Evolutionary conservation across 2,329 filamentous ascomycete species (phyloP).

Genomic region (Teratosphaeria pseudoeucalypti): DNA sequence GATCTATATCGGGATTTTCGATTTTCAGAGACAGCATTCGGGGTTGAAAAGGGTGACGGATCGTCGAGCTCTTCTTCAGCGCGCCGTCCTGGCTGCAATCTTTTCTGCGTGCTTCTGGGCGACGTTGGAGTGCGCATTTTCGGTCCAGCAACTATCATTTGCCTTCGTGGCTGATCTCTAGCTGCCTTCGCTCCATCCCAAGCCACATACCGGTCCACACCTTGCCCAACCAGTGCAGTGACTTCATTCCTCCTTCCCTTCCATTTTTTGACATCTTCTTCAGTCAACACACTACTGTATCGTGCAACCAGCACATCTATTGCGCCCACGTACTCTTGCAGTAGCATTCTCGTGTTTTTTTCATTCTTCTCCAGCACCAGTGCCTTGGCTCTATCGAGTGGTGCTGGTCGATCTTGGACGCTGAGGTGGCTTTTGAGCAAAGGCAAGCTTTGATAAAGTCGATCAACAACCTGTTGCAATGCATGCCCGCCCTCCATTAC

Average conservation of each 20-base stretch:
- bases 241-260: background rate
- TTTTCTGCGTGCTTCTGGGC: background rate
- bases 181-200: background rate
- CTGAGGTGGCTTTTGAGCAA: background rate
- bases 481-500: slow-evolving; percentile 24
- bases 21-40: background rate
- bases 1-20: background rate
- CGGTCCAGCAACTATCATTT: background rate
- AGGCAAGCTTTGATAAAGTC: slow-evolving; percentile 10
- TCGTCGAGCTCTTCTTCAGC: background rate
- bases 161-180: background rate
- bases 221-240: background rate
- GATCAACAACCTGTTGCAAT: slow-evolving; percentile 14
- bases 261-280: background rate
- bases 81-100: background rate
- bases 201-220: background rate
- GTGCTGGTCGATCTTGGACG: slow-evolving; percentile 8
- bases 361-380: slow-evolving; percentile 3
- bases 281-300: slow-evolving; percentile 2
- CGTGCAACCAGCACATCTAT: slow-evolving; percentile 21
- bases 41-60: background rate
- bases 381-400: slow-evolving; percentile 5
- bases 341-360: slow-evolving; percentile 3
- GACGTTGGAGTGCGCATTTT: background rate
- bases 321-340: slow-evolving; percentile 15